Evolutionary conservation across 805 yeast genomes (phyloP), one percentile per base, ranked within the genome.

Genomic region (Metschnikowia proteae): DNA sequence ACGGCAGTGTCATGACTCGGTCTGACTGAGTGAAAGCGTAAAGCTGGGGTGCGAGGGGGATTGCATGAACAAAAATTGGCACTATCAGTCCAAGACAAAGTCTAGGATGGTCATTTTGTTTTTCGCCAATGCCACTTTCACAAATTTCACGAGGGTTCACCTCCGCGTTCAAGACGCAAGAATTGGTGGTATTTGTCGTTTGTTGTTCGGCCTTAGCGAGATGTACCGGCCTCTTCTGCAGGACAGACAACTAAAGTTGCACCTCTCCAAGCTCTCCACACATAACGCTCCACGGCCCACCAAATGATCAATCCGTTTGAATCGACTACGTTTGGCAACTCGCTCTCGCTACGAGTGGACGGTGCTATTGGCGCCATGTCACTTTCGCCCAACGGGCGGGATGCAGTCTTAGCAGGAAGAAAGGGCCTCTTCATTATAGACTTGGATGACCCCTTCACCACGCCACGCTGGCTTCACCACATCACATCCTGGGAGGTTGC

Each of bases 401-500:
- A 94, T 62, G 96, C 90, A 5, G 98, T 88, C 3, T 68, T 94
- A 29, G 99, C 98, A 0, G 91, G 88, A 56, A 63, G 75, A 45
- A 76, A 84, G 47, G 99, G 99, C 0, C 73, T 94, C 10, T 87
- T 83, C 64, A 82, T 94, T 34, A 84, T 92, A n/a, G 98, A 94
- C 67, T 67, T 94, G 37, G 96, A 92, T 60, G 97, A 94, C 64
- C 99, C 98, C 0, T 92, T 88, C 66, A 81, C 92, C 0, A 90
- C 96, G 0, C 99, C 99, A 0, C 73, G 99, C 50, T 89, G 95
- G 91, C 77, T 94, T 11, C 95, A 84, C 47, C 97, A 94, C 61
- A 76, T 83, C 32, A 92, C 97, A 0, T 83, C 96, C 0, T 94
- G 98, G 98, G 98, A 94, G 65, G 99, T 94, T 3, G 97, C 99